These are phyloP conservation scores for Pulveroboletus sp. DNA, from an alignment of 768 basidiomycete genomes.

Conservation along the genomic window DNA sequence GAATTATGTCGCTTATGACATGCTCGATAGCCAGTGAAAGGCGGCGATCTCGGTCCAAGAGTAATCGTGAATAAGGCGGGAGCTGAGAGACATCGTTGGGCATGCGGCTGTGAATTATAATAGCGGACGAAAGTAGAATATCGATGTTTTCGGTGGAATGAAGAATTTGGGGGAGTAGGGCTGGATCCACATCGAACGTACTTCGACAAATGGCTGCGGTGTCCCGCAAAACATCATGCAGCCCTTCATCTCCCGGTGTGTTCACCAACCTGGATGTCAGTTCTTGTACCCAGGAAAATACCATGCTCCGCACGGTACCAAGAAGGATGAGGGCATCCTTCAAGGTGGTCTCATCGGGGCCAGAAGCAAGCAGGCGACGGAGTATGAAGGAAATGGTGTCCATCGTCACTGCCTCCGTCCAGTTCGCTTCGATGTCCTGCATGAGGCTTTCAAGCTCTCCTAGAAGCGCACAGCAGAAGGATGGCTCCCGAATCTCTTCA, in stretches of 20 bases:
- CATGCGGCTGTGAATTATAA: constrained; percentile 29
- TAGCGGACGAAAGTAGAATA: constrained; percentile 30
- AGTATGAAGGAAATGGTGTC: constrained; percentile 32
- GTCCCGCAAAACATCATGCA: constrained; percentile 13
- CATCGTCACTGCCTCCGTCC: constrained; percentile 34
- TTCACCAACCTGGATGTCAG: constrained; percentile 20
- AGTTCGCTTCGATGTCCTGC: constrained; percentile 36
- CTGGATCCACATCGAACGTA: constrained; percentile 29
- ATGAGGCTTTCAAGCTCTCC: constrained; percentile 33
- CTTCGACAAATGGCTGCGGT: constrained; percentile 20
- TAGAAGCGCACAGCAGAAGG: constrained; percentile 35
- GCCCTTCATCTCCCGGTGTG: not conserved
- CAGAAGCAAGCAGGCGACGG: constrained; percentile 34
- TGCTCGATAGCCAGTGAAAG: constrained; percentile 31
- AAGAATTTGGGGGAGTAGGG: constrained; percentile 11
- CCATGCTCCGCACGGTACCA: constrained; percentile 25
- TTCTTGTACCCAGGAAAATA: constrained; percentile 37
- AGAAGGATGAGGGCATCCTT: constrained; percentile 24
- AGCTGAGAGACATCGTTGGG: constrained; percentile 8
- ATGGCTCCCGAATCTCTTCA: constrained; percentile 24
- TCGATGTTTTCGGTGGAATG: constrained; percentile 23
- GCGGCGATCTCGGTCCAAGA: constrained; percentile 32
- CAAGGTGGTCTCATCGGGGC: constrained; percentile 9
- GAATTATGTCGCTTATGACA: constrained; percentile 13
- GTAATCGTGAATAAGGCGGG: constrained; percentile 11